Evolutionary conservation across 129 eudicot species (phyloP).

Genomic region (Lactuca saligna): DNA sequence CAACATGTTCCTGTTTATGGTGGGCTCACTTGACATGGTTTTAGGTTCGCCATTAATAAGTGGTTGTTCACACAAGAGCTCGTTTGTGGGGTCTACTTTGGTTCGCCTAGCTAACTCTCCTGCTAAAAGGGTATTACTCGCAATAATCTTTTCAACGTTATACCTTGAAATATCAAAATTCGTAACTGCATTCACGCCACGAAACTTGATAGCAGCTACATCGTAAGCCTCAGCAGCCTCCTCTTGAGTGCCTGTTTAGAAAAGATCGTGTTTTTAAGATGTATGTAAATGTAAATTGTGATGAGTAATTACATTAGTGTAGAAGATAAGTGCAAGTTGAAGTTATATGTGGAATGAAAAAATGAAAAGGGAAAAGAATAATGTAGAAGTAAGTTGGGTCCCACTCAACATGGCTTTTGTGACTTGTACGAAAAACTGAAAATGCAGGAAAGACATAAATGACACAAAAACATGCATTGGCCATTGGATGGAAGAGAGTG

Average conservation of each 20-base stretch:
- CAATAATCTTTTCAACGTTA: conserved; percentile 80
- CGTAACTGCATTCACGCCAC: conserved; percentile 82
- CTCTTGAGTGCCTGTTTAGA: conserved; percentile 76
- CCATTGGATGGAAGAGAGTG: conserved; percentile 32
- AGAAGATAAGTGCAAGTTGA: no score
- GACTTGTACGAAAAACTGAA: conserved; percentile 38
- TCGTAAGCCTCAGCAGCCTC: conserved; percentile 98
- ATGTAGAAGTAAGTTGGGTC: conserved; percentile 25
- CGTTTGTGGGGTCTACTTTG: conserved; percentile 36
- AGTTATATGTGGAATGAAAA: no score
- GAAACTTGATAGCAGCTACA: conserved; percentile 82
- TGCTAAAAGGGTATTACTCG: conserved; percentile 81
- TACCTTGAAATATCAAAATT: conserved; percentile 79
- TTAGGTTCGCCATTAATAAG: conserved; percentile 24
- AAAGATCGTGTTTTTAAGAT: background rate
- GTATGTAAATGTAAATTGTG: background rate
- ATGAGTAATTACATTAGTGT: no score
- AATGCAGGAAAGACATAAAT: conserved; percentile 37
- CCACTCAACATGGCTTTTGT: conserved; percentile 28
- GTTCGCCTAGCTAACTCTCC: conserved; percentile 75
- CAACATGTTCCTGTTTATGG: conserved; percentile 33
- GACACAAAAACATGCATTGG: conserved; percentile 43
- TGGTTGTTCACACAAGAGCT: conserved; percentile 17
- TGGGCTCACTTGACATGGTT: conserved; percentile 22
- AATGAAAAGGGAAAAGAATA: background rate